phyloP scores from a whole-genome alignment of 2,329 filamentous ascomycete species.

The Fusarium floridanum region DNA sequence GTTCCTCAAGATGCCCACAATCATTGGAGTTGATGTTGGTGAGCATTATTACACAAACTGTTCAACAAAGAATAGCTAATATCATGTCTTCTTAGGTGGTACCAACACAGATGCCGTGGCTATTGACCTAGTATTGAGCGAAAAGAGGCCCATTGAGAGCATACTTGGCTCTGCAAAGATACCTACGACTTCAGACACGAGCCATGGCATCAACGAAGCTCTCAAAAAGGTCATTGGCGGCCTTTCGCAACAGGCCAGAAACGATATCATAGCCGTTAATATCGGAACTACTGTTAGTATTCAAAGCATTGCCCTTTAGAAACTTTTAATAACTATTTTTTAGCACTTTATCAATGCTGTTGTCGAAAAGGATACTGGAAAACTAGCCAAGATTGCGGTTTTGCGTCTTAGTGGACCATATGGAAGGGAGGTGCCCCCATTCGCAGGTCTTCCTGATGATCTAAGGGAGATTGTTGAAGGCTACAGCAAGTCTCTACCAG shows the following conservation, averaged over 20 bases:
- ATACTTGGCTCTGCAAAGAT: slow-evolving; percentile 12
- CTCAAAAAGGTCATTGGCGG: background rate
- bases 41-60: background rate
- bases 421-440: slow-evolving; percentile 56
- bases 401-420: slow-evolving; percentile 58
- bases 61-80: background rate
- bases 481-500: slow-evolving; percentile 54
- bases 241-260: background rate
- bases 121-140: slow-evolving; percentile 8
- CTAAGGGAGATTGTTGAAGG: slow-evolving; percentile 55
- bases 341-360: slow-evolving; percentile 61
- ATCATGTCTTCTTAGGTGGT: background rate
- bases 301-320: accelerated
- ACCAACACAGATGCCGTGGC: slow-evolving; percentile 22
- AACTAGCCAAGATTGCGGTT: slow-evolving; percentile 58
- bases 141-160: background rate
- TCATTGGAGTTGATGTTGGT: slow-evolving; percentile 28
- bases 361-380: slow-evolving; percentile 56
- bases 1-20: slow-evolving; percentile 12
- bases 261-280: slow-evolving; percentile 15
- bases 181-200: slow-evolving; percentile 5
- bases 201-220: slow-evolving; percentile 2
- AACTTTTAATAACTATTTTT: background rate
- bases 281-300: slow-evolving; percentile 15
- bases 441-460: slow-evolving; percentile 56